Base-by-base conservation (phyloP, 495 filamentous ascomycete species). In the Daldinia loculata region DNA sequence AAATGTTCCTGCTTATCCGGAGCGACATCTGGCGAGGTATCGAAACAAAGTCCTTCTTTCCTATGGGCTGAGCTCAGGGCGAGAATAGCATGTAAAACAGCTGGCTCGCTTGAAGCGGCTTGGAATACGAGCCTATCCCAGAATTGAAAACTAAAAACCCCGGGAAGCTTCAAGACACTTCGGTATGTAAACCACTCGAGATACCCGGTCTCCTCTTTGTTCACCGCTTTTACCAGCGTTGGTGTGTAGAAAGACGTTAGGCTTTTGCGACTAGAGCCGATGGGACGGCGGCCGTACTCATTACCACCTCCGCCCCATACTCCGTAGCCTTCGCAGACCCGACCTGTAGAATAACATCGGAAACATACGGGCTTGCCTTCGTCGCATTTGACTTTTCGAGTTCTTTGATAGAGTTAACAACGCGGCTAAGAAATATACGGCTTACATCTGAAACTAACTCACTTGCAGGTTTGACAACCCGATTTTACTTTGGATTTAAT, bases 301-400 rank as follows among this genome's bases (percentile, higher is more conserved):
- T 81, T 80, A 9, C 78, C 79, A 17, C 81, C 83, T 9, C 83
- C 82, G 50, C 84, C 82, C 84, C 84, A 86, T 65, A 85, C 79
- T 26, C 80, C 84, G 67, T 88, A 88, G 36, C 86, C 87, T 63
- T 88, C 87, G 74, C 88, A 90, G 24, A 80, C 75, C 15, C 87
- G 83, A 43, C 87, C 85, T 12, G 86, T 86, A 6, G 81, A 84
- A 56, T 84, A 57, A 68, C 88, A 90, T 45, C 82, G 80, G 8
- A 70, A 77, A 70, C 88, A 90, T 17, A 79, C 79, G 15, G 87
- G 88, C 30, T 80, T 78, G 14, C 73, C 75, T 74, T 90, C 88
- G 57, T 88, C 87, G 45, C 88, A 90, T 73, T 89, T 89, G 50
- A 90, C 82, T 52, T 78, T 78, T 27, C 87, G 79, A 22, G 77